Evolutionary conservation across 345 rosid species (phyloP).

Genomic region (Euclidium syriacum): DNA sequence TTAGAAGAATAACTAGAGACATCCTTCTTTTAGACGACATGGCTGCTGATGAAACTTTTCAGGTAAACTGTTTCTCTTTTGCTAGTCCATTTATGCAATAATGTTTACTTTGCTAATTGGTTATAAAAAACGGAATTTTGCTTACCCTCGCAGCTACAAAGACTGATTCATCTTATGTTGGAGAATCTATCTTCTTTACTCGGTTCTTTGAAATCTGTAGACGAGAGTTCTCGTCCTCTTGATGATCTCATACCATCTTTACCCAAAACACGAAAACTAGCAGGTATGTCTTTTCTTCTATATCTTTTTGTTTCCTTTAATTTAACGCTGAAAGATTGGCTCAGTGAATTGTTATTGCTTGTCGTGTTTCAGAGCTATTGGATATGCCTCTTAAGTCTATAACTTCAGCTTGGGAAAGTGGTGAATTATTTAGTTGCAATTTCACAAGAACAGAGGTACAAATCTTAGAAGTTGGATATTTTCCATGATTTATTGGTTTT

Average conservation of each 20-base stretch:
- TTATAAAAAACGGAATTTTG: background rate
- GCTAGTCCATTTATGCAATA: background rate
- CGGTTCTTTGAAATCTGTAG: conserved; percentile 48
- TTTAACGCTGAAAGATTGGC: conserved; percentile 9
- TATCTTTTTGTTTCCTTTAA: background rate
- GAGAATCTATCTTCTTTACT: conserved; percentile 62
- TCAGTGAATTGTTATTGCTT: background rate
- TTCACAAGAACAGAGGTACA: conserved; percentile 76
- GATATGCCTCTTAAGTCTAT: conserved; percentile 91
- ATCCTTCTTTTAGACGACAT: conserved; percentile 86
- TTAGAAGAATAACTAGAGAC: conserved; percentile 67
- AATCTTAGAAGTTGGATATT: background rate
- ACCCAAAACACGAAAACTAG: conserved; percentile 70
- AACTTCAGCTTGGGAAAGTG: conserved; percentile 78
- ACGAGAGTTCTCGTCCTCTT: conserved; percentile 32
- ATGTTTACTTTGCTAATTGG: background rate
- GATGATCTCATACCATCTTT: conserved; percentile 72
- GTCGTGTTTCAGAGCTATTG: conserved; percentile 50
- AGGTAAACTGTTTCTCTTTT: conserved; percentile 40
- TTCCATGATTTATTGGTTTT: background rate
- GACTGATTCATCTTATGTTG: conserved; percentile 67
- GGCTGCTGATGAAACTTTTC: conserved; percentile 96
- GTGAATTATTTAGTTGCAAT: conserved; percentile 62
- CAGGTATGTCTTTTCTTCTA: conserved; percentile 45
- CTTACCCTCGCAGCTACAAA: conserved; percentile 68